Conservation (phyloP, 768 basidiomycete genomes). For the Collybia nuda region DNA sequence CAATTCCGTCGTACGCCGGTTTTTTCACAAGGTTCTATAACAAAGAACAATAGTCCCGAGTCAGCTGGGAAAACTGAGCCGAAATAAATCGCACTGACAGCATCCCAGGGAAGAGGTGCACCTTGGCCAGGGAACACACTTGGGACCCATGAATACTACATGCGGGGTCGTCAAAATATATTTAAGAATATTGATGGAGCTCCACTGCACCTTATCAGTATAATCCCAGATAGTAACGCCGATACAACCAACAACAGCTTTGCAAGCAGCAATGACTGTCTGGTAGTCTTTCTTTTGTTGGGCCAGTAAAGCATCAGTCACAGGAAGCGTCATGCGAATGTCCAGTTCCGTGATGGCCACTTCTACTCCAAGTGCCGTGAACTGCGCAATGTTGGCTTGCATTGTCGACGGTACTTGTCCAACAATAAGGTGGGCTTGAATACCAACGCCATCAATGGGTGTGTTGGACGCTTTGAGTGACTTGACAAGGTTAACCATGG, state of each 20-base stretch:
- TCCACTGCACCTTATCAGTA: slow-evolving; percentile 33
- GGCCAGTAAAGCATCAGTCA: slow-evolving; percentile 42
- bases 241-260: slow-evolving; percentile 37
- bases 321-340: slow-evolving; percentile 58
- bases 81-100: slow-evolving; percentile 15
- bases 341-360: slow-evolving; percentile 71
- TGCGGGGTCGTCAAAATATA: neutral
- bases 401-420: slow-evolving; percentile 52
- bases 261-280: slow-evolving; percentile 53
- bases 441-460: slow-evolving; percentile 62
- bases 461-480: slow-evolving; percentile 43
- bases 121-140: slow-evolving; percentile 36
- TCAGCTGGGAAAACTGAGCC: neutral
- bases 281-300: slow-evolving; percentile 61
- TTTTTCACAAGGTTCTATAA: slow-evolving; percentile 37
- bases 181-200: neutral
- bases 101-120: slow-evolving; percentile 38
- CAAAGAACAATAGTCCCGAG: neutral
- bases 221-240: slow-evolving; percentile 48
- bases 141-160: slow-evolving; percentile 40
- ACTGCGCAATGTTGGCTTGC: slow-evolving; percentile 46
- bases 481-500: slow-evolving; percentile 52
- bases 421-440: slow-evolving; percentile 61
- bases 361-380: slow-evolving; percentile 62
- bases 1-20: slow-evolving; percentile 47